Conservation (phyloP, 1,284 basidiomycete genomes). For the Cryptococcus hybrid region DNA sequence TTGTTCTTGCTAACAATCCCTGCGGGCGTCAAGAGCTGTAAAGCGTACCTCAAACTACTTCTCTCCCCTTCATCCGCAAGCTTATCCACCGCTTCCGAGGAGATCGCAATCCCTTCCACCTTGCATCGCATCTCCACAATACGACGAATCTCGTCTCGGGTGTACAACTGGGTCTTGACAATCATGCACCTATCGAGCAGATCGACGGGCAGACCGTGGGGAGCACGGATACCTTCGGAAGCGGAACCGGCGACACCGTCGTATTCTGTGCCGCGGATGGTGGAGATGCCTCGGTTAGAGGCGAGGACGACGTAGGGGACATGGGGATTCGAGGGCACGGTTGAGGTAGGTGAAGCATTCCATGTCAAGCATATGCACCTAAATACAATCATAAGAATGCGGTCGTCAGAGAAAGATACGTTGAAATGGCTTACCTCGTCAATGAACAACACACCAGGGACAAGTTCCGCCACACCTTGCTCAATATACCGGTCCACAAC, state of each 20-base stretch:
- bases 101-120: slow-evolving; percentile 79
- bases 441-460: slow-evolving; percentile 97
- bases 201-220: slow-evolving; percentile 94
- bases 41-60: slow-evolving; percentile 84
- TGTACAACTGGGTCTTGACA: slow-evolving; percentile 86
- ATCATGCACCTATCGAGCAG: slow-evolving; percentile 96
- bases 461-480: slow-evolving; percentile 95
- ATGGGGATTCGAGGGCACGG: slow-evolving; percentile 87
- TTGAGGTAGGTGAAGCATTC: slow-evolving; percentile 99
- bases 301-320: slow-evolving; percentile 96
- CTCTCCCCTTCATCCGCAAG: slow-evolving; percentile 80
- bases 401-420: neutral
- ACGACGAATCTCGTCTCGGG: slow-evolving; percentile 77
- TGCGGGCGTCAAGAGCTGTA: slow-evolving; percentile 89
- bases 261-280: slow-evolving; percentile 80
- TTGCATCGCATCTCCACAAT: slow-evolving; percentile 83
- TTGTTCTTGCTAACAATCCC: slow-evolving; percentile 78
- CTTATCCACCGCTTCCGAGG: slow-evolving; percentile 72
- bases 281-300: slow-evolving; percentile 88
- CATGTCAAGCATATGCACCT: slow-evolving; percentile 99
- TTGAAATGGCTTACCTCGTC: slow-evolving; percentile 70
- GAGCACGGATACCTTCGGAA: slow-evolving; percentile 75
- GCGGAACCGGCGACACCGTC: slow-evolving; percentile 50
- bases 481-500: slow-evolving; percentile 98
- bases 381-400: slow-evolving; percentile 5